Evolutionary conservation across 306 rosid species (phyloP), one percentile per base, ranked within the genome.

Genomic region (Prunus salicina): DNA sequence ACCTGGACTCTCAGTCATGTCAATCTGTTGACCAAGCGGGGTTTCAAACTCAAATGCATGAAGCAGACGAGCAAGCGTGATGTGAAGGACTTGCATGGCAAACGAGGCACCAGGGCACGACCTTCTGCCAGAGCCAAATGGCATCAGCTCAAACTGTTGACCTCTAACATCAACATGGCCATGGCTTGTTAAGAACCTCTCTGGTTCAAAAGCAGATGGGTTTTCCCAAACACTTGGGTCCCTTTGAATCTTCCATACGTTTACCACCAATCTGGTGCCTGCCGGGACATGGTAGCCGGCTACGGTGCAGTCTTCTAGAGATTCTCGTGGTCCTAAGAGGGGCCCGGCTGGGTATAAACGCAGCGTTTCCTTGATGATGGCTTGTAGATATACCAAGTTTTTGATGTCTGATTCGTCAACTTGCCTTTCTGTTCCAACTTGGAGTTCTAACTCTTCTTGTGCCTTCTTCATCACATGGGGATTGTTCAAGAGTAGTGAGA

Each of bases 331-430:
- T 8, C 83, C 87, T 12, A 76, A 72, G 3, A 86, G 83, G 1
- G 92, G 92, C 22, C 82, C 96, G 0, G 93, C 89, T 12, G 89
- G 92, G 62, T 85, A 86, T 8, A 86, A 74, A 12, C 92, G 78
- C 6, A 86, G 72, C 0, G 89, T 80, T 72, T 86, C 89, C 84
- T 88, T 88, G 15, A 88, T 55, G 30, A 86, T 88, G 46, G 90
- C 90, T 76, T 84, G 79, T 20, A 86, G 58, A 81, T 84, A 89
- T 11, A 14, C 25, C 0, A 86, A 79, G 51, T 83, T 81, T 78
- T 56, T 82, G 0, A 81, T 32, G 66, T 90, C 93, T 0, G 88
- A 47, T 9, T 88, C 96, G n/a, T 83, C 85, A 15, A 88, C 93
- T 24, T 13, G 79, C 20, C 86, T 30, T 1, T 78, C 80, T 62